A percentile compares a stretch with the other conserved stretches of the same genome.
phyloP scores from a whole-genome alignment of 768 basidiomycete species.

The Lactarius indigo region DNA sequence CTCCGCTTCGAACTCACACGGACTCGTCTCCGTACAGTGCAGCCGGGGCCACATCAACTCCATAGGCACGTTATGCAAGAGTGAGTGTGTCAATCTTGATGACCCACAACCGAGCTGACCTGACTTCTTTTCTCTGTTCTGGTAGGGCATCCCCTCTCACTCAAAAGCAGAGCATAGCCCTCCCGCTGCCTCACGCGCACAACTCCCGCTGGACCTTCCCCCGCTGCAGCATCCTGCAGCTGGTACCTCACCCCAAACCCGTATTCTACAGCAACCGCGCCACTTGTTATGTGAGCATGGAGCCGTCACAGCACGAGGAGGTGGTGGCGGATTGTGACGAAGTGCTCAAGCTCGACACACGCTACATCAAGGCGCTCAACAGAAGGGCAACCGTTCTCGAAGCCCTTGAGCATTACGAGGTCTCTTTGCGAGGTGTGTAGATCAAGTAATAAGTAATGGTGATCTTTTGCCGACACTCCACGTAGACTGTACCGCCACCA shows the following conservation, averaged over 20 bases:
- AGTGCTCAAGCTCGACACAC: conserved; percentile 77
- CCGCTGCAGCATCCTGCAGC: conserved; percentile 37
- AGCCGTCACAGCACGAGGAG: conserved; percentile 75
- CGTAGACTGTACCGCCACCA: conserved; percentile 92
- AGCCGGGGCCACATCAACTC: too few relatives aligned
- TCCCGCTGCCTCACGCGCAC: conserved; percentile 31
- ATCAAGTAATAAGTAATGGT: background rate
- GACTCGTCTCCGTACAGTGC: too few relatives aligned
- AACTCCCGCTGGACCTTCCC: conserved; percentile 31
- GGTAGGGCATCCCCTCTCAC: conserved; percentile 77
- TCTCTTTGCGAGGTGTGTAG: conserved; percentile 71
- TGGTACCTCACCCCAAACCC: conserved; percentile 75
- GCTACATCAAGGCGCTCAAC: conserved; percentile 89
- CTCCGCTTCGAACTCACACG: too few relatives aligned
- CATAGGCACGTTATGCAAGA: too few relatives aligned
- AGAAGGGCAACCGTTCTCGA: conserved; percentile 86
- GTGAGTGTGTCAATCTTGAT: too few relatives aligned
- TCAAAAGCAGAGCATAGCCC: conserved; percentile 50
- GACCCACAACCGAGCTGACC: conserved; percentile 13
- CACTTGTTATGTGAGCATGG: conserved; percentile 93
- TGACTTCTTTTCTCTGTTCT: conserved; percentile 1
- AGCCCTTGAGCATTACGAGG: conserved; percentile 64
- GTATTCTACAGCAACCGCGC: conserved; percentile 97
- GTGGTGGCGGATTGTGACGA: conserved; percentile 87
- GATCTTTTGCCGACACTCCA: background rate